Percentiles rank a stretch among this genome's conserved stretches.
Conservation (phyloP, 176 grass and related monocot species). For the Avena sativa region DNA sequence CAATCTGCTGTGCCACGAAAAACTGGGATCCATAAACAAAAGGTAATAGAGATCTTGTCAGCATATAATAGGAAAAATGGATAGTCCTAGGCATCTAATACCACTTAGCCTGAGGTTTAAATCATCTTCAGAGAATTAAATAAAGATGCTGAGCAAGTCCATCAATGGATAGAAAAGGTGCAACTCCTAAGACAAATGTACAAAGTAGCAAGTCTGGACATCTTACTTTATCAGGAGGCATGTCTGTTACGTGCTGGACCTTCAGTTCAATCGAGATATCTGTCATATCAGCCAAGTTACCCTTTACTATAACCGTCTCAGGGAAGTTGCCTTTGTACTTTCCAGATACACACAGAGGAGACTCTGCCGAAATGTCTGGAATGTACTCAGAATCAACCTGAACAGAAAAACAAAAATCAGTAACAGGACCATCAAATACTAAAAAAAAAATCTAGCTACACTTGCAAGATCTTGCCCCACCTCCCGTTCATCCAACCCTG, state of each 20-base stretch:
- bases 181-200: conserved; percentile 25
- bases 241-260: conserved; percentile 77
- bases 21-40: conserved; percentile 52
- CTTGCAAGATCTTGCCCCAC: neutral
- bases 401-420: conserved; percentile 5
- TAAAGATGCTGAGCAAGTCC: conserved; percentile 10
- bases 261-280: conserved; percentile 82
- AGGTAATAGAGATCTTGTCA: conserved; percentile 3
- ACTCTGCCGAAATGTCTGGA: conserved; percentile 77
- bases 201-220: neutral
- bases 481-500: too few species aligned
- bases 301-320: conserved; percentile 69
- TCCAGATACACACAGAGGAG: conserved; percentile 78
- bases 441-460: neutral
- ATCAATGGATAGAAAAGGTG: conserved; percentile 17
- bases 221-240: conserved; percentile 87
- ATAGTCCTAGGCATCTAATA: conserved; percentile 11
- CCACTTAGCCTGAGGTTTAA: conserved; percentile 22
- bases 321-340: conserved; percentile 84
- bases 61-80: neutral
- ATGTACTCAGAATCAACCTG: conserved; percentile 77
- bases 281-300: conserved; percentile 85
- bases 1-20: conserved; percentile 71
- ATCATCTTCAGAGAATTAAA: neutral
- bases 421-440: conserved; percentile 20